phyloP scores from a whole-genome alignment of 1,284 basidiomycete genomes.

The Cystobasidium sp. region DNA sequence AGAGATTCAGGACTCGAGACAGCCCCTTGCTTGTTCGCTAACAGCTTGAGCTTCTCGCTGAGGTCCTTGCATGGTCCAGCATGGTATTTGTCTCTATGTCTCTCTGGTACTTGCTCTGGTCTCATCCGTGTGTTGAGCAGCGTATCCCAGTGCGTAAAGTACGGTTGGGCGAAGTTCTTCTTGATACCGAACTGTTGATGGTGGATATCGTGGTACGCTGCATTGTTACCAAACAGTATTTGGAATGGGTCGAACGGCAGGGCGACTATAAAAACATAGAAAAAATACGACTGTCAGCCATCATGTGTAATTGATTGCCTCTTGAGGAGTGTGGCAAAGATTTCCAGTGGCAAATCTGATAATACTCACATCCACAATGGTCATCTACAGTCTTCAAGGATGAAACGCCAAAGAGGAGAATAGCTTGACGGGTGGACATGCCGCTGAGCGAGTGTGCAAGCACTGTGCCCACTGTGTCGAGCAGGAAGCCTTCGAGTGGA shows the following conservation, averaged over 20 bases:
- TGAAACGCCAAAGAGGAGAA: constrained; percentile 79
- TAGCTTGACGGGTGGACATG: constrained; percentile 77
- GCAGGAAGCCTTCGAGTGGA: constrained; percentile 87
- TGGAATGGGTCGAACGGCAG: constrained; percentile 65
- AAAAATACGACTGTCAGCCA: constrained; percentile 5
- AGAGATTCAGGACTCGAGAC: not conserved
- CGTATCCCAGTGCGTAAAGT: constrained; percentile 71
- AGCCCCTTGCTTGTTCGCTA: not conserved
- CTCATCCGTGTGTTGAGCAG: constrained; percentile 41
- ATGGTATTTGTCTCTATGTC: constrained; percentile 31
- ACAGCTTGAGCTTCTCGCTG: constrained; percentile 16
- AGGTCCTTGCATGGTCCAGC: constrained; percentile 33
- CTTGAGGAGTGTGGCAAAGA: constrained; percentile 26
- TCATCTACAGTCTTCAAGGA: constrained; percentile 96
- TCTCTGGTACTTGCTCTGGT: constrained; percentile 33
- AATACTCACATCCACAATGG: constrained; percentile 80
- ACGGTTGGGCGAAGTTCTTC: constrained; percentile 80
- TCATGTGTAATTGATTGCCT: not conserved
- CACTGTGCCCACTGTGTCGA: constrained; percentile 82
- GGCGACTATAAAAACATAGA: constrained; percentile 20
- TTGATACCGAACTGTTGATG: constrained; percentile 84
- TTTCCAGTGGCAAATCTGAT: constrained; percentile 3
- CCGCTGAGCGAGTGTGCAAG: constrained; percentile 72
- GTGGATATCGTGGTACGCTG: constrained; percentile 65
- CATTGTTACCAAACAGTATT: constrained; percentile 85